These are phyloP conservation scores for Pseudonitzschia multiseries DNA, from an alignment of 108 stramenopile species.

Conservation along the genomic window DNA sequence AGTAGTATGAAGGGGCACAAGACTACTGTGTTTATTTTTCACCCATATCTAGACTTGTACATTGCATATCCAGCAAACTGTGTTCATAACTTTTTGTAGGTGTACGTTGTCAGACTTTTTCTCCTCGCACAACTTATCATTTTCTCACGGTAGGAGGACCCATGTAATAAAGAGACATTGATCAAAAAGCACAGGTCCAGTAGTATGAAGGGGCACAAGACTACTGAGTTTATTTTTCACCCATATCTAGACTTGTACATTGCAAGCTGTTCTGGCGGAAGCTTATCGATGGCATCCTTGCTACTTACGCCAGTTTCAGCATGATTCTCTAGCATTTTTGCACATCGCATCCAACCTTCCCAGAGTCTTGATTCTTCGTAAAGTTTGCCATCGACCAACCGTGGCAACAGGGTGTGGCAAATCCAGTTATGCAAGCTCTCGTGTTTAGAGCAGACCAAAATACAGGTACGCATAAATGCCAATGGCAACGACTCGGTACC, in stretches of 20 bases:
- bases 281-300: conserved; percentile 59
- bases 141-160: no score
- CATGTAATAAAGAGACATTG: no score
- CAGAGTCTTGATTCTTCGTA: conserved; percentile 75
- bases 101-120: no score
- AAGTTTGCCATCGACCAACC: conserved; percentile 82
- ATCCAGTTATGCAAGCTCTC: conserved; percentile 88
- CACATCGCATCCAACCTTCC: conserved; percentile 93
- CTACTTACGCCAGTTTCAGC: conserved; percentile 68
- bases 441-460: conserved; percentile 84
- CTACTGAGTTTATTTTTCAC: background rate
- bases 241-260: conserved; percentile 69
- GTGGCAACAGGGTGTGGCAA: conserved; percentile 74
- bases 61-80: no score
- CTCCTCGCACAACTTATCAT: no score
- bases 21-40: no score
- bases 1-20: no score
- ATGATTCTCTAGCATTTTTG: conserved; percentile 77
- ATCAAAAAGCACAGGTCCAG: no score
- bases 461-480: conserved; percentile 89
- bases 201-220: no score
- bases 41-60: conserved; percentile 66
- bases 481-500: conserved; percentile 69
- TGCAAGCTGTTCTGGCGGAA: conserved; percentile 72
- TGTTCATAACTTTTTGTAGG: no score